Evolutionary conservation across 73 alveolate species (phyloP).

Genomic region (Paramecium sexaurelia): DNA sequence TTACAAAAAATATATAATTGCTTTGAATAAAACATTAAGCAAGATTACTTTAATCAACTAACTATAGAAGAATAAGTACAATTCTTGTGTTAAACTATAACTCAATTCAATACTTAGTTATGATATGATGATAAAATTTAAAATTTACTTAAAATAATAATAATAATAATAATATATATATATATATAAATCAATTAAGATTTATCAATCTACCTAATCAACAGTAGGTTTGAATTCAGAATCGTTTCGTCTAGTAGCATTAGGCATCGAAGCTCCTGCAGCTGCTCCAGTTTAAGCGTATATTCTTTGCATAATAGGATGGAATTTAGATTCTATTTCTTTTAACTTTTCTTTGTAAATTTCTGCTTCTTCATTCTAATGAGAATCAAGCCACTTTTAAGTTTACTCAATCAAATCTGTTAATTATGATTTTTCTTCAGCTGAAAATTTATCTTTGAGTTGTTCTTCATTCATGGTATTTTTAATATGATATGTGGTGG

Average conservation of each 20-base stretch:
- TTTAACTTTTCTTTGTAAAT: slow-evolving; percentile 73
- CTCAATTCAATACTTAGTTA: neutral
- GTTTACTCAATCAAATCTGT: neutral
- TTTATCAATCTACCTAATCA: slow-evolving; percentile 62
- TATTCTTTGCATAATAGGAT: slow-evolving; percentile 88
- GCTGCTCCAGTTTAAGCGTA: slow-evolving; percentile 86
- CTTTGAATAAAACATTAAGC: neutral
- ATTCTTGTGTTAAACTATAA: neutral
- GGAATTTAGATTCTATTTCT: slow-evolving; percentile 79
- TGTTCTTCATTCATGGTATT: slow-evolving; percentile 74
- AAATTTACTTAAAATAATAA: neutral
- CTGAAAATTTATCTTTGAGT: slow-evolving; percentile 53
- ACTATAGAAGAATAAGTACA: neutral
- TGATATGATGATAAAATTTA: neutral
- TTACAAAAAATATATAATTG: neutral
- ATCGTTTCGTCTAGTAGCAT: neutral
- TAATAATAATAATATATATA: neutral
- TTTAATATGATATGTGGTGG: slow-evolving; percentile 65
- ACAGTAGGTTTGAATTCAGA: slow-evolving; percentile 24
- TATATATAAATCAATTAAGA: neutral
- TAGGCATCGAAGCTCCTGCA: slow-evolving; percentile 69
- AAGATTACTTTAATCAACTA: neutral
- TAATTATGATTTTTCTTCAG: neutral
- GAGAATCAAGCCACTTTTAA: slow-evolving; percentile 29
- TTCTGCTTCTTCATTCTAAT: slow-evolving; percentile 32